Base-by-base conservation (phyloP, 208 protist genomes). In the Trypanosomatidae sp. region DNA sequence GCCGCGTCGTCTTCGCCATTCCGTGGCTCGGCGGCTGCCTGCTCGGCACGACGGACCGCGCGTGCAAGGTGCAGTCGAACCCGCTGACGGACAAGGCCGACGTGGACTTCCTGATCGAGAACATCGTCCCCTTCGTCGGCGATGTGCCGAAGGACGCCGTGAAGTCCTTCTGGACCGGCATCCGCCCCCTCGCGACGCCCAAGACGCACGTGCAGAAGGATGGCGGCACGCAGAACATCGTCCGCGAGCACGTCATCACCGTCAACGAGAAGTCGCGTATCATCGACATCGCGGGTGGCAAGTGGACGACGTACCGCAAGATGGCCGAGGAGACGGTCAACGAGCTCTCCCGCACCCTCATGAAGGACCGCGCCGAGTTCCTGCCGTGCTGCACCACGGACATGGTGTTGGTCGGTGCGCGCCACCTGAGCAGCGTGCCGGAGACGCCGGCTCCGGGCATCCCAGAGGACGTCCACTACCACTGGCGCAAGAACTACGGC, bases 241-340 rank as follows among this genome's bases (percentile, higher is more conserved):
- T 95, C n/a, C 91, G 97, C 17, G 96, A 99, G 76, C 96, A 99
- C 83, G 76, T 95, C 71, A 90, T 99, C 74, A 77, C 92, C 10
- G 84, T 91, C 1, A 84, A 93, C 65, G 58, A 65, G 44, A 19
- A 81, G 39, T 71, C 78, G 49, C 90, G 71, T 46, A 87, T 98
- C 43, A 43, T 99, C 10, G 93, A 89, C 69, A 88, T 99, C 33
- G 87, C 88, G 5, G 97, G 97, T 25, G 97, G 97, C 46, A 99
- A 99, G 85, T 99, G 97, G 97, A 99, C 97, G 55, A 98, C 96
- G 39, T 99, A 98, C 85, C 94, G 97, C 68, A 87, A 91, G 73
- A 99, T 99, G 80, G 89, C 94, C 13, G 86, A 98, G 85, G 91
- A 99, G 73, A 83, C 89, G 3, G 86, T 98, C 25, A 86, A 97